Evolutionary conservation across 2,329 filamentous ascomycete genomes (phyloP).

Genomic region (Trichoderma sp.): DNA sequence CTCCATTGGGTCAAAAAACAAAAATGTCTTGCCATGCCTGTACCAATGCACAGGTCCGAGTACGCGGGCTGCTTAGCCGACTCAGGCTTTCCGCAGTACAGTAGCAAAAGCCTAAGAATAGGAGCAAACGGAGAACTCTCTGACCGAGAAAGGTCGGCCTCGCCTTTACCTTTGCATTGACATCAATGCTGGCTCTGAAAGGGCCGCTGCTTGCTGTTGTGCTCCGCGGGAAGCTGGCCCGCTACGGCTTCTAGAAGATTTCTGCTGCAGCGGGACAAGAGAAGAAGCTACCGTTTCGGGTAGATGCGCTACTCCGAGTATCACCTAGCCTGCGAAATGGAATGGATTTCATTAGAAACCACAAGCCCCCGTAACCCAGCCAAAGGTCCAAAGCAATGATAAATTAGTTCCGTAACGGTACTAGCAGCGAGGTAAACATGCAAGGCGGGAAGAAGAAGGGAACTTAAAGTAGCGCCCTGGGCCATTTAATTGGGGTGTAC

Average conservation of each 20-base stretch:
- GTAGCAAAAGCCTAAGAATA: background rate
- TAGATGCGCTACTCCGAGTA: slow-evolving; percentile 6
- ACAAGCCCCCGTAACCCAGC: background rate
- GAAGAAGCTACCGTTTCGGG: slow-evolving; percentile 16
- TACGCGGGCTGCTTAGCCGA: background rate
- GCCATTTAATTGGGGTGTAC: background rate
- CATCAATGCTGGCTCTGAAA: background rate
- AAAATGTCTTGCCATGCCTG: background rate
- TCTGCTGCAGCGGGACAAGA: background rate
- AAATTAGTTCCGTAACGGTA: background rate
- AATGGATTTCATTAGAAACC: background rate
- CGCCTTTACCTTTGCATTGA: slow-evolving; percentile 7
- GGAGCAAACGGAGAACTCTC: background rate
- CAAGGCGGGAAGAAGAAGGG: slow-evolving; percentile 13
- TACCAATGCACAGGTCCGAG: background rate
- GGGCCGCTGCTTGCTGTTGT: background rate
- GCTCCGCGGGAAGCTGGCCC: background rate
- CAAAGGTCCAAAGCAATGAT: background rate
- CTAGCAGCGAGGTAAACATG: background rate
- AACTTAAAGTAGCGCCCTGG: slow-evolving; percentile 13
- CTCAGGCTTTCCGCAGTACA: background rate
- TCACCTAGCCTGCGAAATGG: background rate
- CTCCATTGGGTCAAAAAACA: background rate
- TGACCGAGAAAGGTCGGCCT: slow-evolving; percentile 4
- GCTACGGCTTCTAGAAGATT: slow-evolving; percentile 9